phyloP scores from a whole-genome alignment of 2,329 filamentous ascomycete species.

The Pseudohalonectria lignicola region DNA sequence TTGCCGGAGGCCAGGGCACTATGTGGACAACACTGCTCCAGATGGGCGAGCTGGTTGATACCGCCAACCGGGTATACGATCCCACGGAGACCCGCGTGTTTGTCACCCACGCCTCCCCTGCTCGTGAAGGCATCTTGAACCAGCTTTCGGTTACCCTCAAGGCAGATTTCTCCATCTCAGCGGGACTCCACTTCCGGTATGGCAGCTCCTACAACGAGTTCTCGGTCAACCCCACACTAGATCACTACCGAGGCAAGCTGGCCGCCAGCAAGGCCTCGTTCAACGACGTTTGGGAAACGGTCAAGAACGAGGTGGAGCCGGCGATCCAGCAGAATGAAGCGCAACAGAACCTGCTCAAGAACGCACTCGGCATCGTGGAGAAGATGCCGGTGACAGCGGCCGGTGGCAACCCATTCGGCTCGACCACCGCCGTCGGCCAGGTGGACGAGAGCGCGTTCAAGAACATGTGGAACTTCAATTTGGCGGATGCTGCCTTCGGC shows the following conservation, averaged over 20 bases:
- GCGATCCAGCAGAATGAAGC: constrained; percentile 89
- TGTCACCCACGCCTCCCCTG: constrained; percentile 92
- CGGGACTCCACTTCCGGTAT: constrained; percentile 95
- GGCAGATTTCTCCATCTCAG: constrained; percentile 95
- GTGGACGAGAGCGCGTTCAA: constrained; percentile 99
- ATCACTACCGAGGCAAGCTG: constrained; percentile 97
- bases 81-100: constrained; percentile 95
- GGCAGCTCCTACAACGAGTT: constrained; percentile 99
- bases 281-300: constrained; percentile 98
- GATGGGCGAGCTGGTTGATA: constrained; percentile 97
- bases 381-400: constrained; percentile 96
- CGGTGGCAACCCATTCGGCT: constrained; percentile 91
- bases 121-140: constrained; percentile 91
- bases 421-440: constrained; percentile 64
- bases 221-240: constrained; percentile 93
- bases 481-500: constrained; percentile 94
- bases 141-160: constrained; percentile 96
- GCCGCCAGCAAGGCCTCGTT: constrained; percentile 97
- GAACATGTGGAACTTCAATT: constrained; percentile 99
- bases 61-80: constrained; percentile 95
- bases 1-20: constrained; percentile 93
- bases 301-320: constrained; percentile 89
- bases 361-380: constrained; percentile 85
- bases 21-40: constrained; percentile 99
- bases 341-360: constrained; percentile 83